Percentiles rank a stretch among this genome's conserved stretches.
phyloP scores from a whole-genome alignment of 805 yeast genomes.

The Metschnikowia santaceciliae region DNA sequence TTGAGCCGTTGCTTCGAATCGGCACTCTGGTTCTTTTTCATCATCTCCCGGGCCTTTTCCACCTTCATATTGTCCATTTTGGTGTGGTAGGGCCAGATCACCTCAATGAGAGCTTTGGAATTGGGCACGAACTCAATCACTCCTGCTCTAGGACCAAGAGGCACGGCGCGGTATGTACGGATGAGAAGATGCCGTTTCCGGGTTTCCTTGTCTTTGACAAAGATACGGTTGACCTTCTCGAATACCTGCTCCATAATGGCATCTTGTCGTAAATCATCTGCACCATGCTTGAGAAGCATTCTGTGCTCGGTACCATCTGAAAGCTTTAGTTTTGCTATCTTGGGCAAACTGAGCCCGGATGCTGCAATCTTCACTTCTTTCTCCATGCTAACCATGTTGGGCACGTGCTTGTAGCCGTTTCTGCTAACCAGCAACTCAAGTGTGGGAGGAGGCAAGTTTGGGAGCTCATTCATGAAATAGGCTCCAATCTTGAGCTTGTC shows the following conservation, averaged over 20 bases:
- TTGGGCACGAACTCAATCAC: constrained; percentile 84
- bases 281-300: constrained; percentile 74
- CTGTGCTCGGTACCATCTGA: constrained; percentile 57
- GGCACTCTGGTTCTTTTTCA: constrained; percentile 55
- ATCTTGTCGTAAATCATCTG: constrained; percentile 93
- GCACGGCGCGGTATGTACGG: constrained; percentile 85
- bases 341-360: constrained; percentile 86
- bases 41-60: constrained; percentile 57
- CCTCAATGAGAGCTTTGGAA: constrained; percentile 67
- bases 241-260: constrained; percentile 98
- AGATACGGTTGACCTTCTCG: constrained; percentile 70
- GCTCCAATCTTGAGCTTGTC: constrained; percentile 38
- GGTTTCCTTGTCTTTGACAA: constrained; percentile 53
- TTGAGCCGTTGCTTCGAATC: constrained; percentile 41
- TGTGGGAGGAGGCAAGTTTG: constrained; percentile 68
- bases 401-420: constrained; percentile 42
- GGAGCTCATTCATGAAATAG: constrained; percentile 49
- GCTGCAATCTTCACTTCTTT: constrained; percentile 56
- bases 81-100: constrained; percentile 61
- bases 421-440: constrained; percentile 38
- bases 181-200: constrained; percentile 56
- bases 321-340: constrained; percentile 55
- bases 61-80: constrained; percentile 43
- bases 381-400: constrained; percentile 45
- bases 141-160: constrained; percentile 84